phyloP scores from a whole-genome alignment of 140 eudicot species.

The Flaveria floridana region DNA sequence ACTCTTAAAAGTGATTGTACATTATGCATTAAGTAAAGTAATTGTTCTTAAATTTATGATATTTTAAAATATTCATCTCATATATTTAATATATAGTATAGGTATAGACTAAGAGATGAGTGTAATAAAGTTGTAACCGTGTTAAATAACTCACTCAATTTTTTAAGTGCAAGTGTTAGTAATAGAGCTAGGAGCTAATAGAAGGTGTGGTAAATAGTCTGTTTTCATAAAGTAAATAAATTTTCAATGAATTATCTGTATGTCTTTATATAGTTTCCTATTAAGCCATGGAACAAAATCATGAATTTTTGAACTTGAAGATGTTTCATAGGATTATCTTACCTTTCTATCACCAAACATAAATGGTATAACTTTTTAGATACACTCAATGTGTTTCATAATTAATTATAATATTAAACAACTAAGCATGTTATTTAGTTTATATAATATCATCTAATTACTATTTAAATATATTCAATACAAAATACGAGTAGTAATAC shows the following conservation, averaged over 20 bases:
- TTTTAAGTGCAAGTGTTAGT: no score
- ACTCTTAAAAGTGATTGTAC: no score
- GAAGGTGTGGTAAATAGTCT: no score
- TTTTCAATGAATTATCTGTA: background rate
- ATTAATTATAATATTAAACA: constrained; percentile 2
- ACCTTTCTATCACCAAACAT: constrained; percentile 20
- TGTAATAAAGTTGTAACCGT: no score
- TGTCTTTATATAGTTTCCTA: background rate
- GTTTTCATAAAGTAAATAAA: no score
- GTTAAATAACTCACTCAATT: no score
- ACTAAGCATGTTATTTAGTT: constrained; percentile 13
- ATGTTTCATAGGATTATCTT: constrained; percentile 5
- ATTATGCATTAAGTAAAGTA: no score
- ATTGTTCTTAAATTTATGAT: no score
- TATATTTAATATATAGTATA: no score
- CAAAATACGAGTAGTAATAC: background rate
- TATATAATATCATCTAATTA: constrained; percentile 1
- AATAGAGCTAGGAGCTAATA: no score
- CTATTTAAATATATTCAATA: background rate
- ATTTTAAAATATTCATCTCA: no score
- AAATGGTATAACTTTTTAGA: constrained; percentile 31
- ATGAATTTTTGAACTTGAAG: background rate
- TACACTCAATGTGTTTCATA: constrained; percentile 25
- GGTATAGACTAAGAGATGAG: no score
- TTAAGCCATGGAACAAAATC: constrained; percentile 5